Evolutionary conservation across 768 basidiomycete species (phyloP).

Genomic region (Leucocoprinus birnbaumii): DNA sequence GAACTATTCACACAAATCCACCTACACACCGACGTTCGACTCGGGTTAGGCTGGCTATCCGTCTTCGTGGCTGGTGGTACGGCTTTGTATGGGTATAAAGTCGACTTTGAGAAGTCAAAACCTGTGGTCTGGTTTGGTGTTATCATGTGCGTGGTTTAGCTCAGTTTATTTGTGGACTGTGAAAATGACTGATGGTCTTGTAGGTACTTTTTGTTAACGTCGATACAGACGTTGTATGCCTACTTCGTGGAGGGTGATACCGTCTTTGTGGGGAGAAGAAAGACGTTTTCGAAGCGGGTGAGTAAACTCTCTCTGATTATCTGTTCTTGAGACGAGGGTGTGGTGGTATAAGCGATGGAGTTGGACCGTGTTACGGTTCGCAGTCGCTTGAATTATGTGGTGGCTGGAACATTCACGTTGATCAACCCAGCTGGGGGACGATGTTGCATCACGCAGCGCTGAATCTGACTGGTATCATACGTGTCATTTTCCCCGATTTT

Average conservation of each 20-base stretch:
- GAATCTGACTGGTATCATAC: no score
- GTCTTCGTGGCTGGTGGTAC: slow-evolving; percentile 81
- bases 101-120: slow-evolving; percentile 90
- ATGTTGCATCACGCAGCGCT: no score
- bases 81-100: slow-evolving; percentile 80
- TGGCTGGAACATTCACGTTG: no score
- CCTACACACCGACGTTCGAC: slow-evolving; percentile 84
- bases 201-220: slow-evolving; percentile 76
- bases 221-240: slow-evolving; percentile 75
- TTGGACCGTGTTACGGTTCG: no score
- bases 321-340: no score
- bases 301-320: not conserved
- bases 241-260: slow-evolving; percentile 82
- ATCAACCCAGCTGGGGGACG: no score
- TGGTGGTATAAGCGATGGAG: no score
- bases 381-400: no score
- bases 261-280: slow-evolving; percentile 87
- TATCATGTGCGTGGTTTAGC: slow-evolving; percentile 52
- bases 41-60: slow-evolving; percentile 83
- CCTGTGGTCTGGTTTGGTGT: slow-evolving; percentile 76
- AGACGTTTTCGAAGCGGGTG: slow-evolving; percentile 85
- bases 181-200: slow-evolving; percentile 3
- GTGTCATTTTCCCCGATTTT: no score
- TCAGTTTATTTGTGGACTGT: slow-evolving; percentile 1
- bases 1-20: slow-evolving; percentile 85